Percentiles rank a stretch among this genome's conserved stretches.
Evolutionary conservation across 257 asterid genomes (phyloP).

Genomic region (Solanum bulbocastanum): DNA sequence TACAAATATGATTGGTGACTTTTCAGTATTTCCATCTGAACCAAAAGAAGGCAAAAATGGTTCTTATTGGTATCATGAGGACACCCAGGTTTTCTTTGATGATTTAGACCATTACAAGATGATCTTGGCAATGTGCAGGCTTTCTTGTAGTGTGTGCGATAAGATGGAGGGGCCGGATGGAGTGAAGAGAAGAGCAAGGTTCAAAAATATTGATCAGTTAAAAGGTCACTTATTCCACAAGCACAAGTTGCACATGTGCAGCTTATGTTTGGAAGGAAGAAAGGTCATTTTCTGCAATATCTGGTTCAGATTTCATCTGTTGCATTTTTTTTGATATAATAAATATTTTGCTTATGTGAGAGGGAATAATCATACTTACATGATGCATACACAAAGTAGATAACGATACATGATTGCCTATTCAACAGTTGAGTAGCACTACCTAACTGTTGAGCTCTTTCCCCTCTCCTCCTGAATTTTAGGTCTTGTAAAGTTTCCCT

Average conservation of each 20-base stretch:
- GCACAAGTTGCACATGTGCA: slow-evolving; percentile 81
- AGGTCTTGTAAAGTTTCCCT: not conserved
- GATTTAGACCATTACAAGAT: slow-evolving; percentile 89
- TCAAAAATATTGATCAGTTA: slow-evolving; percentile 81
- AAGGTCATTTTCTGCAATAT: slow-evolving; percentile 38
- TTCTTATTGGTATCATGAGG: slow-evolving; percentile 85
- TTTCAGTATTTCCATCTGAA: slow-evolving; percentile 54
- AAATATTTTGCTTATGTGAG: not conserved
- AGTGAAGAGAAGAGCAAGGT: slow-evolving; percentile 48
- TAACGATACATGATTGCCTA: not conserved
- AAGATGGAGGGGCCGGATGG: slow-evolving; percentile 38
- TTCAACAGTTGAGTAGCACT: not conserved
- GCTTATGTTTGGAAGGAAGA: slow-evolving; percentile 94
- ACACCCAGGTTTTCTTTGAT: slow-evolving; percentile 81
- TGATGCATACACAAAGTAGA: not conserved
- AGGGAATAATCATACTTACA: not conserved
- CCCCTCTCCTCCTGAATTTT: not conserved
- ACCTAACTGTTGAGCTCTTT: not conserved
- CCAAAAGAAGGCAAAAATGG: slow-evolving; percentile 72
- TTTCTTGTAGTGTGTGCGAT: slow-evolving; percentile 85
- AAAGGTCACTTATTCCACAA: slow-evolving; percentile 80
- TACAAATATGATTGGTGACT: slow-evolving; percentile 57
- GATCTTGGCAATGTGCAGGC: slow-evolving; percentile 98
- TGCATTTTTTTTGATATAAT: not conserved
- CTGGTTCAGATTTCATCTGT: not conserved